Base-by-base conservation (phyloP, 1,139 yeast genomes). In the Pneumocystis jirovecii region DNA sequence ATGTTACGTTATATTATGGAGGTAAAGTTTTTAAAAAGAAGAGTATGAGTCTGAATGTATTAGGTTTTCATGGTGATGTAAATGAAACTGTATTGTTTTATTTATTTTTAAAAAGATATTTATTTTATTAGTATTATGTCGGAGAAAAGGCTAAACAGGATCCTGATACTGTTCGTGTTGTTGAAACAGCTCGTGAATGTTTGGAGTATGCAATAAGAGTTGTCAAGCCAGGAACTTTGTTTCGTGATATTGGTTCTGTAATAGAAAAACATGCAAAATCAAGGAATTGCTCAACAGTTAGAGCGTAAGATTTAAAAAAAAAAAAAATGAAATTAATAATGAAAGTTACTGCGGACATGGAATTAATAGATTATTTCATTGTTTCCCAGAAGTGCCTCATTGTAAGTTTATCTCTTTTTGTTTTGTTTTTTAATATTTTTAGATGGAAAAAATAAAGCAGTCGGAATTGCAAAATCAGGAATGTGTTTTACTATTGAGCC, bases 401-500 rank as follows among this genome's bases (percentile, higher is more conserved):
- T 95, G 57, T 50, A 50, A 19, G 7, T 6, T 50, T 25, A 17
- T 50, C 25, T 50, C 25, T 15, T 50, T 10, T 25, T 50, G 31
- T 25, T 50, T 50, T 25, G 19, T 17, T 50, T 50, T 25, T 25
- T 50, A 29, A 50, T 25, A 25, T 50, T 50, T 50, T 50, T 50
- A 50, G 57, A 79, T 74, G 96, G 95, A 44, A 86, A 85, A 71
- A 95, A 91, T 78, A 93, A 93, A 78, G 90, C 96, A 6, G 82
- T 91, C 62, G 99, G 98, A 66, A 85, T 89, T 64, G 91, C 95
- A 77, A 89, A 89, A 74, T 91, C 96, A 25, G 99, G 99, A 29
- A 88, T 91, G 87, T 91, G 89, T 19, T 95, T 95, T 78, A 95
- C 99, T 29, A 90, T 95, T 67, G 99, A 95, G 77, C 99, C 99